phyloP scores from a whole-genome alignment of 441 rosid genomes.

The Aleurites moluccanus region DNA sequence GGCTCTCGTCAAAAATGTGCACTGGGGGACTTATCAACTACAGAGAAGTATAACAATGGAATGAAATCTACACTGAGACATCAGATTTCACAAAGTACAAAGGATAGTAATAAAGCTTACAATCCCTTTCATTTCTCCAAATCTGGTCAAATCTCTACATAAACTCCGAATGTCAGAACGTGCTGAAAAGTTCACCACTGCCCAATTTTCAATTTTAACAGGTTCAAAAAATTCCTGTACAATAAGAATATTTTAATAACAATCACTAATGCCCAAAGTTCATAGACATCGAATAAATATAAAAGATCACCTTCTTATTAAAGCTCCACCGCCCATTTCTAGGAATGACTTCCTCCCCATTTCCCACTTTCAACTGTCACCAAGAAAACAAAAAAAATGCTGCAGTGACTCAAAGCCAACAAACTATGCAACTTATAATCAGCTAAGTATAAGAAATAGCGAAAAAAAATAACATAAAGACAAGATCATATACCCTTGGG shows the following conservation, averaged over 20 bases:
- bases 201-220: conserved; percentile 60
- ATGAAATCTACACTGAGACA: too few species aligned
- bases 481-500: conserved; percentile 50
- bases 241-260: too few species aligned
- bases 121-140: conserved; percentile 65
- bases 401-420: too few species aligned
- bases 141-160: conserved; percentile 46
- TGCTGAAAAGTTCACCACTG: conserved; percentile 69
- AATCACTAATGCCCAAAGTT: too few species aligned
- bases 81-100: too few species aligned
- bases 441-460: too few species aligned
- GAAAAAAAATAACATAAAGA: not conserved
- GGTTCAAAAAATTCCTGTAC: conserved; percentile 67
- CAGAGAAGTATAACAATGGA: not conserved
- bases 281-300: too few species aligned
- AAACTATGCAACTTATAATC: too few species aligned
- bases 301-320: conserved; percentile 54
- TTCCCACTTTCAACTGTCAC: conserved; percentile 63
- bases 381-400: not conserved
- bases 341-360: conserved; percentile 64
- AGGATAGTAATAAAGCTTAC: conserved; percentile 39
- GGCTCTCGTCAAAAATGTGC: conserved; percentile 60
- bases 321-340: conserved; percentile 83
- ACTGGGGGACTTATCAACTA: conserved; percentile 43
- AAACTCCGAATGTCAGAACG: conserved; percentile 58